Evolutionary conservation across 352 stramenopile species (phyloP), one percentile per base, ranked within the genome.

Genomic region (Phytopythium sindhum): DNA sequence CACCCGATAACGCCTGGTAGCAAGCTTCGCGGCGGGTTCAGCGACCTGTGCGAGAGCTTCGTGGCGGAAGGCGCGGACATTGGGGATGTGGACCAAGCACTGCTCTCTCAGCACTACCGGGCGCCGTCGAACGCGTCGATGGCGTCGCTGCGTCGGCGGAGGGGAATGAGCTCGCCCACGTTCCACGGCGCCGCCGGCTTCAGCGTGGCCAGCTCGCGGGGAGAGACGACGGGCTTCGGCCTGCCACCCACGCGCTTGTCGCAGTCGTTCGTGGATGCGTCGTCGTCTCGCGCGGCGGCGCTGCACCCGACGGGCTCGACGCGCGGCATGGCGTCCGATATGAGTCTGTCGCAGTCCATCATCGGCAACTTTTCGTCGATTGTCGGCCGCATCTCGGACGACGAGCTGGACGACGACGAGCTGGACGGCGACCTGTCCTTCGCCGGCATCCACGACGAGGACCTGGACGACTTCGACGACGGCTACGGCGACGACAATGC

Each of bases 331-430:
- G 62, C 78, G 48, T 83, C 78, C 4, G 84, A 90, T 55, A 86
- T 82, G 78, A 91, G 84, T 64, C 64, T 92, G 9, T 84, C 82
- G 11, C 73, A 87, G 44, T 81, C 84, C 10, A 90, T 93, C 75
- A 73, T 90, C 24, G 81, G 81, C 21, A 93, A 85, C 41, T 93
- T 91, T 61, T 88, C 84, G 47, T 76, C 78, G 19, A 57, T 90
- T 9, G 81, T 90, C 33, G 73, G 80, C 2, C 67, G 77, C 0
- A 77, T 90, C 63, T 83, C 78, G 23, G 84, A 92, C 62, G 83
- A 92, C 47, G 60, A 81, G 0, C 55, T 84, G 7, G 79, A 88
- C 35, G 79, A 85, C 44, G 79, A 88, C 41, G 79, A 85, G 33
- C 77, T 84, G 39, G 68, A 77, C 31, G 72, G 76, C 24, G 71